These are phyloP conservation scores for Chaetothyriales sp. DNA, from an alignment of 2,329 filamentous ascomycete genomes.

Conservation along the genomic window DNA sequence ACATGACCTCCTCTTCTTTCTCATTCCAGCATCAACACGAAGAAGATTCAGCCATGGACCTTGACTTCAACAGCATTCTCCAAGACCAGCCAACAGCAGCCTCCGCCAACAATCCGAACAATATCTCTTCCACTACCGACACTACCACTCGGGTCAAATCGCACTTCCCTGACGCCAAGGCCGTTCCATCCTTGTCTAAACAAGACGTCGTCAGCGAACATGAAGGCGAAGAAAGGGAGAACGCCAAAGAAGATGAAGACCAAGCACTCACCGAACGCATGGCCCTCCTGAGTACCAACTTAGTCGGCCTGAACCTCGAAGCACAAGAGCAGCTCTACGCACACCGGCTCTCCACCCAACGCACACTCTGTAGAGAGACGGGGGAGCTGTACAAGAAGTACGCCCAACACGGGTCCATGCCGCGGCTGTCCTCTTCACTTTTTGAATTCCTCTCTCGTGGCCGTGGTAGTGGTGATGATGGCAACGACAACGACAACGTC, in stretches of 20 bases:
- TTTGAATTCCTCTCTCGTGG: constrained; percentile 7
- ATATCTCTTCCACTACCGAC: not conserved
- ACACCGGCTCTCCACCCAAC: constrained; percentile 9
- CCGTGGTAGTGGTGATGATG: constrained; percentile 2
- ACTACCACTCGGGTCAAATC: not conserved
- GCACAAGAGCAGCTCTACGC: constrained; percentile 10
- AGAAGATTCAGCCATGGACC: not conserved
- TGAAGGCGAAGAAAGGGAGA: not conserved
- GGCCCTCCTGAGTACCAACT: constrained; percentile 4
- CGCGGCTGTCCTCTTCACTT: constrained; percentile 8
- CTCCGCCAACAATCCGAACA: not conserved
- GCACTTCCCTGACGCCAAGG: not conserved
- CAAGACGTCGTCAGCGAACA: not conserved
- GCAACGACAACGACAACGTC: not conserved
- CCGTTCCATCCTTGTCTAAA: no score
- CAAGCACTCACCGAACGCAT: constrained; percentile 2
- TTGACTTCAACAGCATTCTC: no score
- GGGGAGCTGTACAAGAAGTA: constrained; percentile 12
- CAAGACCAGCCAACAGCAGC: not conserved
- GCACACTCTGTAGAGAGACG: constrained; percentile 6
- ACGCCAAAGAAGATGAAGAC: not conserved
- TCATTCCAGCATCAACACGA: not conserved
- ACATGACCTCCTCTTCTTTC: not conserved
- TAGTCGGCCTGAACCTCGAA: constrained; percentile 9
- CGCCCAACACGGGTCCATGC: constrained; percentile 12